Conservation (phyloP, 164 flowering plant genomes). For the Saururus chinensis region DNA sequence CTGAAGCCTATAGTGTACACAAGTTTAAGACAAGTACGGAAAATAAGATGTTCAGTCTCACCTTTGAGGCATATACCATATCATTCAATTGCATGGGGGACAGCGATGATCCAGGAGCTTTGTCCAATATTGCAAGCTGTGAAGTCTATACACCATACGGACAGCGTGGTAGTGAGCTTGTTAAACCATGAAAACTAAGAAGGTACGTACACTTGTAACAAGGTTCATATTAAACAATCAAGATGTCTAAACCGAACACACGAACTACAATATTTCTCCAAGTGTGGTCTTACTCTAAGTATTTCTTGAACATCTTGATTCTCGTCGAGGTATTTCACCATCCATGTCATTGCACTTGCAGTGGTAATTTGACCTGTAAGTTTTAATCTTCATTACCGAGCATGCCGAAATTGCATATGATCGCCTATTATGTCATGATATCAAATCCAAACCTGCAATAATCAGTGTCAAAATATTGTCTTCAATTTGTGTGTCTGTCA, state of each 20-base stretch:
- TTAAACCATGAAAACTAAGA: not conserved
- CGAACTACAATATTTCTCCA: not conserved
- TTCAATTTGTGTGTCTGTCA: slow-evolving; percentile 43
- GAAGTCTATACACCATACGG: not conserved
- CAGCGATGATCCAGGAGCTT: not conserved
- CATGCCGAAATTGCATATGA: not conserved
- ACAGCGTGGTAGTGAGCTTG: too few species aligned
- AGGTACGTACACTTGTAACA: not conserved
- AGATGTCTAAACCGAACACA: not conserved
- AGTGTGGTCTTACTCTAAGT: slow-evolving; percentile 25
- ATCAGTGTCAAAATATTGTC: slow-evolving; percentile 62
- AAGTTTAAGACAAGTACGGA: too few species aligned
- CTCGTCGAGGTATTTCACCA: slow-evolving; percentile 65
- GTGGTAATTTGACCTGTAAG: slow-evolving; percentile 57
- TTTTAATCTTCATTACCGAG: not conserved
- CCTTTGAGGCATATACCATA: not conserved
- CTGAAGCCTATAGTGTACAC: too few species aligned
- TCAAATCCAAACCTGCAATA: slow-evolving; percentile 36
- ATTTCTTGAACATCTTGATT: slow-evolving; percentile 33
- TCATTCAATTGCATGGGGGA: not conserved
- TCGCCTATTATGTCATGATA: not conserved
- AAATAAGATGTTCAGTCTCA: too few species aligned
- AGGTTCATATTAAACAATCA: not conserved
- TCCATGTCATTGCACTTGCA: slow-evolving; percentile 74
- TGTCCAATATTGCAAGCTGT: not conserved